Evolutionary conservation across 106 monocot species (phyloP).

Genomic region (Dendrobium catenatum): DNA sequence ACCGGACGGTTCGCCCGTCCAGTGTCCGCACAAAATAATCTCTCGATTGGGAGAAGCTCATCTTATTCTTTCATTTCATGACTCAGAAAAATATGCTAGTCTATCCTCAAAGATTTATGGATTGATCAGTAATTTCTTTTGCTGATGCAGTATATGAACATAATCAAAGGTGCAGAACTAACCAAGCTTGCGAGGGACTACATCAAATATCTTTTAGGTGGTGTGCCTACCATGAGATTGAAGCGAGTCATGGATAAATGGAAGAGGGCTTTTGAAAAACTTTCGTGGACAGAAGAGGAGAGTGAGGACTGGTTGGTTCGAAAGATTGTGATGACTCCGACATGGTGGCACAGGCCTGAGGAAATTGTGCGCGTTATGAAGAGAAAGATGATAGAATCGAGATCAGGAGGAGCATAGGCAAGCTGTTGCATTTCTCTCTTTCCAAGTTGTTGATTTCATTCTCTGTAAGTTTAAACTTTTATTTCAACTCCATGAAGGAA

Average conservation of each 20-base stretch:
- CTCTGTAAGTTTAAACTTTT: too few species aligned
- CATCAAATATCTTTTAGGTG: conserved; percentile 58
- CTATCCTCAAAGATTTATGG: neutral
- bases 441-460: too few species aligned
- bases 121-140: neutral
- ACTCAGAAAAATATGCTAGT: too few species aligned
- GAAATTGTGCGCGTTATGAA: conserved; percentile 4
- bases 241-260: conserved; percentile 36
- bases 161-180: conserved; percentile 76
- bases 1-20: too few species aligned
- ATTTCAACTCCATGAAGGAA: too few species aligned
- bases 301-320: conserved; percentile 36
- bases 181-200: conserved; percentile 57
- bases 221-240: conserved; percentile 40
- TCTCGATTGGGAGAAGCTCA: too few species aligned
- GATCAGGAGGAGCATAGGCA: neutral
- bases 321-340: conserved; percentile 25
- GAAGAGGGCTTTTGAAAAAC: conserved; percentile 22
- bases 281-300: conserved; percentile 14
- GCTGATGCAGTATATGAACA: conserved; percentile 61
- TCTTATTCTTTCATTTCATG: too few species aligned
- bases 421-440: neutral
- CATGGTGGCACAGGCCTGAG: conserved; percentile 55
- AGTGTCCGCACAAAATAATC: too few species aligned
- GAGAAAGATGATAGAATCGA: neutral